Percentiles rank a stretch among this genome's conserved stretches.
These are phyloP conservation scores for Capsicum baccatum DNA, from an alignment of 257 asterid genomes.

Conservation along the genomic window DNA sequence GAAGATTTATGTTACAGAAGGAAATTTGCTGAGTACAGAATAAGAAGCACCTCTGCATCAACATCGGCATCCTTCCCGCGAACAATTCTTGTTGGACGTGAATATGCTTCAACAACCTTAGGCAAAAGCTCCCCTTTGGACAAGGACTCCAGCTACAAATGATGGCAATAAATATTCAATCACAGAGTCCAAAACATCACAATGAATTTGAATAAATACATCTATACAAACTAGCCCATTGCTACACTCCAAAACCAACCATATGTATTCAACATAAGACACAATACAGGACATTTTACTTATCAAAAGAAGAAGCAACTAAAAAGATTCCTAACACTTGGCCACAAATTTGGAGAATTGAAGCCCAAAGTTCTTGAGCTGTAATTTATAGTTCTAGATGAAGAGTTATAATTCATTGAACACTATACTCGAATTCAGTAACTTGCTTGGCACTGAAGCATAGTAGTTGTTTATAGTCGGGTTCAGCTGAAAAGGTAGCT, in stretches of 20 bases:
- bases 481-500: constrained; percentile 10
- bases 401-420: background rate
- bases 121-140: constrained; percentile 71
- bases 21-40: constrained; percentile 1
- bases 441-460: background rate
- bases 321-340: background rate
- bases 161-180: constrained; percentile 1
- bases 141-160: constrained; percentile 72
- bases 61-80: constrained; percentile 79
- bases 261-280: background rate
- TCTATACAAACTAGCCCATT: background rate
- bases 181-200: constrained; percentile 22
- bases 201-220: background rate
- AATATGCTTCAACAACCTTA: constrained; percentile 88
- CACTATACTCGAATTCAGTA: background rate
- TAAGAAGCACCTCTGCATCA: constrained; percentile 60
- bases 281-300: constrained; percentile 5
- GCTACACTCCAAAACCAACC: background rate
- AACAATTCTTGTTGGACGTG: constrained; percentile 96
- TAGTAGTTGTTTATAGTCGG: background rate
- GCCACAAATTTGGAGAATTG: constrained; percentile 7
- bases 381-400: background rate
- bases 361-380: background rate
- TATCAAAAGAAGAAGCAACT: background rate
- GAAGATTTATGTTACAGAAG: constrained; percentile 19